Conservation (phyloP, 371 early-diverging fungal species). For the Apophysomyces sp. region DNA sequence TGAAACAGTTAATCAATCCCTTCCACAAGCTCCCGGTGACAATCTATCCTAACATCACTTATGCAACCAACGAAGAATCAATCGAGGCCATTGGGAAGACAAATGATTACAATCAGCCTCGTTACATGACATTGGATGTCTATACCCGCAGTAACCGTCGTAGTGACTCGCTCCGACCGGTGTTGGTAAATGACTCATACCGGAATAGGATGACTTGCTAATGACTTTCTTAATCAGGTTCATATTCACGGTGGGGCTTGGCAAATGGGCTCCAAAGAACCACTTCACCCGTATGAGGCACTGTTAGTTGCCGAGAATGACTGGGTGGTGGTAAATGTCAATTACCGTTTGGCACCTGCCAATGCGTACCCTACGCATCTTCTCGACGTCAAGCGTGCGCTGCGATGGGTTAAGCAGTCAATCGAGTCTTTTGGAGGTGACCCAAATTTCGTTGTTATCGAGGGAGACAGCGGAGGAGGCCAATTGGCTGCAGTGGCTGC, state of each 20-base stretch:
- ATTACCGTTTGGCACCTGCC: constrained; percentile 50
- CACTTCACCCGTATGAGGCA: constrained; percentile 42
- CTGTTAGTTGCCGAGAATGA: constrained; percentile 32
- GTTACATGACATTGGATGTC: constrained; percentile 47
- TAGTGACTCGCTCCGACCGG: constrained; percentile 31
- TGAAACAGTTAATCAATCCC: constrained; percentile 39
- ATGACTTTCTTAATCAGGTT: too few species aligned
- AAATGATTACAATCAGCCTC: constrained; percentile 27
- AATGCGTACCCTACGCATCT: constrained; percentile 57
- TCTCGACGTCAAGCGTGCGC: constrained; percentile 56
- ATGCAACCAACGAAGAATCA: constrained; percentile 52
- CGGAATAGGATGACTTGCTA: not conserved
- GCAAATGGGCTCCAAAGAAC: constrained; percentile 51
- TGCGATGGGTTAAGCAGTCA: constrained; percentile 31
- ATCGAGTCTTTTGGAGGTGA: constrained; percentile 33
- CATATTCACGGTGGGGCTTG: constrained; percentile 73
- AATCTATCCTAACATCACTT: constrained; percentile 51
- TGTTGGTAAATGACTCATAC: constrained; percentile 30
- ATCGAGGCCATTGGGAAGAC: constrained; percentile 28
- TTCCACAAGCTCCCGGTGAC: constrained; percentile 22
- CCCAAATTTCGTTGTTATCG: constrained; percentile 7
- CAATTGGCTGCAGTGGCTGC: constrained; percentile 68
- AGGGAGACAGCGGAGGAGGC: constrained; percentile 69
- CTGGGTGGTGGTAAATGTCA: constrained; percentile 53
- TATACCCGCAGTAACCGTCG: constrained; percentile 26